A percentile compares a stretch with the other conserved stretches of the same genome.
phyloP scores from a whole-genome alignment of 768 basidiomycete species.

The Pleurotus djamor region DNA sequence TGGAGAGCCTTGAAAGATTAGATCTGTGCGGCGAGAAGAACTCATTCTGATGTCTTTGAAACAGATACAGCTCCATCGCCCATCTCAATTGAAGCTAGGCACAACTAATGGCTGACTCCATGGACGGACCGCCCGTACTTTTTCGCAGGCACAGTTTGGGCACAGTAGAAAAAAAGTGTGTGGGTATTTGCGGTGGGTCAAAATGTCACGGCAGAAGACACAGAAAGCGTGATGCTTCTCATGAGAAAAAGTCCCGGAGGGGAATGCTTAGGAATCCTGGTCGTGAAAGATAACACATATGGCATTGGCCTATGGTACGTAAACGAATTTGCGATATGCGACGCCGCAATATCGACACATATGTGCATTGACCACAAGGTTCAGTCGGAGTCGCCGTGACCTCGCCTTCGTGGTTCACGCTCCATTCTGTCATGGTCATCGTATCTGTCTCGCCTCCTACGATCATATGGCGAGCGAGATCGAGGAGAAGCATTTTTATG shows the following conservation, averaged over 20 bases:
- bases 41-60: neutral
- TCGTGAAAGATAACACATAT: neutral
- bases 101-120: neutral
- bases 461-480: neutral
- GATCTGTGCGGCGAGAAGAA: neutral
- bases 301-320: neutral
- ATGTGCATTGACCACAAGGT: neutral
- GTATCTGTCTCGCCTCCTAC: constrained; percentile 2
- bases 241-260: neutral
- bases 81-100: neutral
- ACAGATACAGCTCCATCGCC: neutral
- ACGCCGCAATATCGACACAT: neutral
- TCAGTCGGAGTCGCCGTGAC: neutral
- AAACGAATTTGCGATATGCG: neutral
- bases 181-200: neutral
- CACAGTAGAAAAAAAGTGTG: too few species aligned
- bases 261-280: neutral
- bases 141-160: neutral
- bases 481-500: neutral
- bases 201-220: neutral
- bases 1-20: neutral
- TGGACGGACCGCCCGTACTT: neutral
- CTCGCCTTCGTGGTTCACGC: neutral
- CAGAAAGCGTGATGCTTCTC: neutral
- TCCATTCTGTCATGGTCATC: neutral